Conservation (phyloP, 2,329 filamentous ascomycete species). For the Clathrospora elynae region DNA sequence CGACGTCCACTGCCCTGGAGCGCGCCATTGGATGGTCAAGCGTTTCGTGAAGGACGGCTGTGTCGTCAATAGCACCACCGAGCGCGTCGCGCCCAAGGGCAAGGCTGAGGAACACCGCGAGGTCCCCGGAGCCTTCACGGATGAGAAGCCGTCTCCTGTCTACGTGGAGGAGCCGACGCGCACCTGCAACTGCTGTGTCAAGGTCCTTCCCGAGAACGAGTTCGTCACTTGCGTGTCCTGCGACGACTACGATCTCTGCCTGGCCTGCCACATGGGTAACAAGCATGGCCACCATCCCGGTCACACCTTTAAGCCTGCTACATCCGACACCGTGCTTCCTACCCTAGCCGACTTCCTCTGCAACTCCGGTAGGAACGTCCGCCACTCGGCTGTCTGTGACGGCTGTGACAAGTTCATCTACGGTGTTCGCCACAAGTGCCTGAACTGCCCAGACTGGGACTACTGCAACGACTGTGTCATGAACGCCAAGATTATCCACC, state of each 20-base stretch:
- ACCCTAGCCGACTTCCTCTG: slow-evolving; percentile 72
- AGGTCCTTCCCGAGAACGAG: slow-evolving; percentile 73
- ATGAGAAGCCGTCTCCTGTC: slow-evolving; percentile 51
- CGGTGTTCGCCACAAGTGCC: slow-evolving; percentile 93
- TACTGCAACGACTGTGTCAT: slow-evolving; percentile 80
- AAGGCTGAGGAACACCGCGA: slow-evolving; percentile 48
- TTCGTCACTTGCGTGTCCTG: slow-evolving; percentile 87
- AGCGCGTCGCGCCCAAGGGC: slow-evolving; percentile 72
- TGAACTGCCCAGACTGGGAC: slow-evolving; percentile 97
- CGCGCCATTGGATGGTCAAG: slow-evolving; percentile 93
- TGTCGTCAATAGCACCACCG: slow-evolving; percentile 83
- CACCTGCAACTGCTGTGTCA: slow-evolving; percentile 74
- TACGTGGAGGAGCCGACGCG: slow-evolving; percentile 56
- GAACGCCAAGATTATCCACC: slow-evolving; percentile 71
- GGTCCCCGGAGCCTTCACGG: slow-evolving; percentile 53
- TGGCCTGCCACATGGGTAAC: slow-evolving; percentile 74
- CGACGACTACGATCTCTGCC: slow-evolving; percentile 91
- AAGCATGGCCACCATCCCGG: slow-evolving; percentile 89
- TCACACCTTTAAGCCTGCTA: slow-evolving; percentile 76
- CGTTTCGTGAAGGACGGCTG: slow-evolving; percentile 77
- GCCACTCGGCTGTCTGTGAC: slow-evolving; percentile 91
- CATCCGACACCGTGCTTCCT: slow-evolving; percentile 60
- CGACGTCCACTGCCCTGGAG: slow-evolving; percentile 77
- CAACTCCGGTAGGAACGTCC: slow-evolving; percentile 76
- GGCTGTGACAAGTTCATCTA: slow-evolving; percentile 86